These are phyloP conservation scores for Axilococcus clingmanii DNA, from an alignment of 139 green algal genomes.

Conservation along the genomic window DNA sequence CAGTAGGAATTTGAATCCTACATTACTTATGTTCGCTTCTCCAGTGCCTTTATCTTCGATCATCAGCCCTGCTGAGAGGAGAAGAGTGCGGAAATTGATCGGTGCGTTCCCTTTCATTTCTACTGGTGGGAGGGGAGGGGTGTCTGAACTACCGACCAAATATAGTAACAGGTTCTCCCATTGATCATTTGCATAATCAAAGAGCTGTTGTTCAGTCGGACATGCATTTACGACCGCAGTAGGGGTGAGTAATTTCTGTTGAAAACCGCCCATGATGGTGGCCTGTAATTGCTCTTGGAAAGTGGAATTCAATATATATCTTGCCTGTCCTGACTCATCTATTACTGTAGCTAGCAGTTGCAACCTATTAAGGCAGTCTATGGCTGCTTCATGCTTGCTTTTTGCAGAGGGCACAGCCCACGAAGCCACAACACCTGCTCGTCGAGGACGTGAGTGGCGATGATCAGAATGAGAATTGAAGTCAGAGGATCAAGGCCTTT, in stretches of 20 bases:
- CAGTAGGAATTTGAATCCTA: conserved; percentile 76
- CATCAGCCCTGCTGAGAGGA: neutral
- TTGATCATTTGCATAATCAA: neutral
- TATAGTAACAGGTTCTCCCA: neutral
- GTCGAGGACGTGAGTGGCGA: no score
- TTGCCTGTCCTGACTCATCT: no score
- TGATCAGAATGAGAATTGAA: no score
- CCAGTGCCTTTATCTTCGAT: conserved; percentile 2
- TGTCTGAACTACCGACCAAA: neutral
- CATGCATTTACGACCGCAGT: no score
- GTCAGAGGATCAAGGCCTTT: no score
- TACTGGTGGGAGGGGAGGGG: neutral
- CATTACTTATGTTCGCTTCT: conserved; percentile 29
- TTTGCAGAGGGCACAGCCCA: conserved; percentile 2
- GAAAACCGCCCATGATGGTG: no score
- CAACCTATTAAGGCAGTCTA: conserved; percentile 18
- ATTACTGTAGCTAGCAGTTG: conserved; percentile 10
- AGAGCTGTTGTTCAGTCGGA: no score
- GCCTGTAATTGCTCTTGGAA: no score
- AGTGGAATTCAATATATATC: no score
- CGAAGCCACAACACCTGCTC: conserved; percentile 19
- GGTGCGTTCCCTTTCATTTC: neutral
- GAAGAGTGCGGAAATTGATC: neutral
- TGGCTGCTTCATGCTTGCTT: conserved; percentile 24
- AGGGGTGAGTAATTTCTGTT: no score